Conservation (phyloP, 768 basidiomycete genomes). For the Mycena crocata region DNA sequence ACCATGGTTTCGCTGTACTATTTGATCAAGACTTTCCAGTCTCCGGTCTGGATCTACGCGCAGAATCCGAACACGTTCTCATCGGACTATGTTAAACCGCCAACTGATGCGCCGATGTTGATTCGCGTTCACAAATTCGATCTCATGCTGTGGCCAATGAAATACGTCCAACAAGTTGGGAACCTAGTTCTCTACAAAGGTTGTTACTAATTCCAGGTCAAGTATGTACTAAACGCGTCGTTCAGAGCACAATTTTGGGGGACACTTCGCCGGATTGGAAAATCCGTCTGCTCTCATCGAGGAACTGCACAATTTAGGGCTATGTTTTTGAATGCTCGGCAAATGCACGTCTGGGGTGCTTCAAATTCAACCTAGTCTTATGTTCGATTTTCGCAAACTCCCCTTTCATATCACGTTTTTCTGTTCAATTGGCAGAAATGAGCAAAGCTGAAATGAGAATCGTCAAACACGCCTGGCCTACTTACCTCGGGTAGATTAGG, state of each 20-base stretch:
- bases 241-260: conserved; percentile 22
- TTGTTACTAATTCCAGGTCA: not conserved
- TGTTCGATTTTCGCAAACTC: too few relatives aligned
- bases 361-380: too few relatives aligned
- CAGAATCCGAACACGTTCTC: conserved; percentile 1
- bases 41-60: conserved; percentile 33
- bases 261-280: conserved; percentile 24
- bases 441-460: too few relatives aligned
- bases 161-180: conserved; percentile 1
- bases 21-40: conserved; percentile 36
- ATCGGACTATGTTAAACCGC: not conserved
- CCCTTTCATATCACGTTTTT: too few relatives aligned
- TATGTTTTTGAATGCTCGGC: not conserved
- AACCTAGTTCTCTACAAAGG: conserved; percentile 21
- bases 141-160: conserved; percentile 15
- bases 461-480: too few relatives aligned
- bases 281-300: conserved; percentile 13
- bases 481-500: too few relatives aligned
- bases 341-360: too few relatives aligned
- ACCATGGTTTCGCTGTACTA: conserved; percentile 40
- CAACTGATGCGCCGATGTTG: conserved; percentile 13
- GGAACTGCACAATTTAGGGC: conserved; percentile 6
- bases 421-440: too few relatives aligned
- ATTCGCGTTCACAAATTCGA: conserved; percentile 8
- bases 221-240: not conserved